Evolutionary conservation across 2,329 filamentous ascomycete species (phyloP).

Genomic region (Domatiomyces globalis): DNA sequence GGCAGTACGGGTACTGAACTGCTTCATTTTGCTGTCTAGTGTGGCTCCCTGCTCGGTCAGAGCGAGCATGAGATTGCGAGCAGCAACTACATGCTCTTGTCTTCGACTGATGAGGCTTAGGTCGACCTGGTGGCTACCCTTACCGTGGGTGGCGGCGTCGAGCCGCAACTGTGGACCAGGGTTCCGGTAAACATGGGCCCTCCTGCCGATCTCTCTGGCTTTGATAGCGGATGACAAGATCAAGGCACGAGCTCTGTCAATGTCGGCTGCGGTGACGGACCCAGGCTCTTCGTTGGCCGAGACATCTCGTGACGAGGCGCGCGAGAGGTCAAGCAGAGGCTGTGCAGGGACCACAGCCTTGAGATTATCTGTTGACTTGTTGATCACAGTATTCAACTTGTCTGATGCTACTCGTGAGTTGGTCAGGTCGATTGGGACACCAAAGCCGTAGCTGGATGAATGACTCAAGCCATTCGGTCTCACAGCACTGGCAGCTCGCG

Average conservation of each 20-base stretch:
- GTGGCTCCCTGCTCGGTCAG: slow-evolving; percentile 30
- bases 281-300: slow-evolving; percentile 9
- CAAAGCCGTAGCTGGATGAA: slow-evolving; percentile 22
- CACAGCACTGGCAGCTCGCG: slow-evolving; percentile 18
- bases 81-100: slow-evolving; percentile 41
- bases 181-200: slow-evolving; percentile 35
- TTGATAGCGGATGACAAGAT: slow-evolving; percentile 80
- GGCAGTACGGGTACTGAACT: slow-evolving; percentile 28
- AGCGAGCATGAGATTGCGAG: slow-evolving; percentile 35
- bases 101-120: slow-evolving; percentile 26
- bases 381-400: slow-evolving; percentile 8
- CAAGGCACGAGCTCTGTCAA: slow-evolving; percentile 62
- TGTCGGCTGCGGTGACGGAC: slow-evolving; percentile 46
- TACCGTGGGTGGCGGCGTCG: slow-evolving; percentile 20
- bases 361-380: not conserved
- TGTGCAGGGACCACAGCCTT: not conserved
- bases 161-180: slow-evolving; percentile 23
- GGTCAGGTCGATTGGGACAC: slow-evolving; percentile 13
- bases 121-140: slow-evolving; percentile 22
- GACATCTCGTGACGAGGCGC: slow-evolving; percentile 16
- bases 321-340: not conserved
- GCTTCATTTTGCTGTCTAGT: slow-evolving; percentile 31
- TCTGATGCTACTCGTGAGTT: slow-evolving; percentile 14
- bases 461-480: slow-evolving; percentile 10
- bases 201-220: slow-evolving; percentile 61